Evolutionary conservation across 1,139 yeast species (phyloP).

Genomic region (Blastobotrys malaysiensis): DNA sequence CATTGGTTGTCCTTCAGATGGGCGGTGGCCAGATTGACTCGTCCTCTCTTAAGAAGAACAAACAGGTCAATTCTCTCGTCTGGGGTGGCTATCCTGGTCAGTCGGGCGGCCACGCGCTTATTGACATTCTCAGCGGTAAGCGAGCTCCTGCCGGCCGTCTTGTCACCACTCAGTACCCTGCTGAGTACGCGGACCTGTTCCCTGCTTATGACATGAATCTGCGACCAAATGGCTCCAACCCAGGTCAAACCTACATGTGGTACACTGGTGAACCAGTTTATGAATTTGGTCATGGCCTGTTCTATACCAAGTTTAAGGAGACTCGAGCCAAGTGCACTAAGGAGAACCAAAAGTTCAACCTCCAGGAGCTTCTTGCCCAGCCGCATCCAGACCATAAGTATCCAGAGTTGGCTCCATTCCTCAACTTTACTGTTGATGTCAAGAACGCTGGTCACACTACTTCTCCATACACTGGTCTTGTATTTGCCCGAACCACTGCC

Average conservation of each 20-base stretch:
- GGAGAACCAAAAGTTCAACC: neutral
- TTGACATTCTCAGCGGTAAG: slow-evolving; percentile 14
- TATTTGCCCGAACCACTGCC: slow-evolving; percentile 11
- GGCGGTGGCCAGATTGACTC: slow-evolving; percentile 19
- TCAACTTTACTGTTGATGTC: slow-evolving; percentile 8
- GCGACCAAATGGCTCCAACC: slow-evolving; percentile 13
- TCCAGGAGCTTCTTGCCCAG: neutral
- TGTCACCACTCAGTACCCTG: slow-evolving; percentile 15
- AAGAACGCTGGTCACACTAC: slow-evolving; percentile 12
- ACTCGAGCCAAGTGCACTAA: neutral
- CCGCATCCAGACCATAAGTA: neutral
- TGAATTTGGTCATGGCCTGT: slow-evolving; percentile 15
- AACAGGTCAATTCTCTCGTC: slow-evolving; percentile 10
- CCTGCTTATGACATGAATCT: slow-evolving; percentile 16
- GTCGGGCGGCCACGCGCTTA: slow-evolving; percentile 14
- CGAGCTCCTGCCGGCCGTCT: slow-evolving; percentile 15
- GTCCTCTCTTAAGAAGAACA: slow-evolving; percentile 11
- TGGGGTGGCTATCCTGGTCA: slow-evolving; percentile 20
- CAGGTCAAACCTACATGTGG: slow-evolving; percentile 18
- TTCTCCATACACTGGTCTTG: slow-evolving; percentile 14
- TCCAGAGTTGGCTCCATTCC: slow-evolving; percentile 10
- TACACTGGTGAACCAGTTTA: slow-evolving; percentile 12
- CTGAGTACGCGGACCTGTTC: slow-evolving; percentile 13
- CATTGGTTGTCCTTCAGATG: slow-evolving; percentile 14
- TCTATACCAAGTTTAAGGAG: slow-evolving; percentile 11